phyloP scores from a whole-genome alignment of 805 yeast species.

The Alloascoidea hylecoeti region DNA sequence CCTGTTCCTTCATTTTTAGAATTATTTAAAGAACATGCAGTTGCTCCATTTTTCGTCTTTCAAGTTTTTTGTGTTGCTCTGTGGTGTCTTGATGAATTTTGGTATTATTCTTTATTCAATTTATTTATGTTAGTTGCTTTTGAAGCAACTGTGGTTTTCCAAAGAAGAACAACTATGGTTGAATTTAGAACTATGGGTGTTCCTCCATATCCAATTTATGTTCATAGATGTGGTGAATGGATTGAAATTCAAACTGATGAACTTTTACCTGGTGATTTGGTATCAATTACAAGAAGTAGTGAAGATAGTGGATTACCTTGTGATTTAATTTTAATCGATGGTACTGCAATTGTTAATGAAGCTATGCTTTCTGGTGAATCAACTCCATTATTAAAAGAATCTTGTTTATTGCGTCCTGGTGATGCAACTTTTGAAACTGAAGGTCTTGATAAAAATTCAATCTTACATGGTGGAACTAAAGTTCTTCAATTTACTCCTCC shows the following conservation, averaged over 20 bases:
- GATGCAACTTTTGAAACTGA: constrained; percentile 57
- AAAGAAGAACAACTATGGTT: constrained; percentile 85
- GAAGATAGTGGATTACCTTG: constrained; percentile 93
- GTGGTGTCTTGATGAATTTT: constrained; percentile 93
- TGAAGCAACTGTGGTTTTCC: constrained; percentile 90
- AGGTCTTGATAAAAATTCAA: constrained; percentile 78
- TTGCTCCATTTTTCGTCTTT: constrained; percentile 95
- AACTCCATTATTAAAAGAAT: constrained; percentile 90
- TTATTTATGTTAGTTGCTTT: constrained; percentile 85
- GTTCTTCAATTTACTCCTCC: constrained; percentile 83
- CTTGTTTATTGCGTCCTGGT: constrained; percentile 69
- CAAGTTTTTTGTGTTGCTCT: constrained; percentile 91
- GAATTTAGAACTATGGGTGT: constrained; percentile 97
- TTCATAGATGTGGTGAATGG: constrained; percentile 64
- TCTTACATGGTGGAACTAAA: constrained; percentile 92
- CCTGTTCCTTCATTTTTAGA: constrained; percentile 89
- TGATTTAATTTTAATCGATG: constrained; percentile 75
- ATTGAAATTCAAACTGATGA: constrained; percentile 50
- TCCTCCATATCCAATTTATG: constrained; percentile 74
- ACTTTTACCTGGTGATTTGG: constrained; percentile 83
- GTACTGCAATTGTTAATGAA: constrained; percentile 92
- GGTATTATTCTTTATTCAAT: constrained; percentile 90
- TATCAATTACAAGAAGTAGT: constrained; percentile 73
- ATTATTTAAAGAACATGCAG: constrained; percentile 92
- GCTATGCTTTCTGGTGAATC: constrained; percentile 99